A percentile compares a stretch with the other conserved stretches of the same genome.
phyloP scores from a whole-genome alignment of 441 rosid genomes.

The Croton setiger region DNA sequence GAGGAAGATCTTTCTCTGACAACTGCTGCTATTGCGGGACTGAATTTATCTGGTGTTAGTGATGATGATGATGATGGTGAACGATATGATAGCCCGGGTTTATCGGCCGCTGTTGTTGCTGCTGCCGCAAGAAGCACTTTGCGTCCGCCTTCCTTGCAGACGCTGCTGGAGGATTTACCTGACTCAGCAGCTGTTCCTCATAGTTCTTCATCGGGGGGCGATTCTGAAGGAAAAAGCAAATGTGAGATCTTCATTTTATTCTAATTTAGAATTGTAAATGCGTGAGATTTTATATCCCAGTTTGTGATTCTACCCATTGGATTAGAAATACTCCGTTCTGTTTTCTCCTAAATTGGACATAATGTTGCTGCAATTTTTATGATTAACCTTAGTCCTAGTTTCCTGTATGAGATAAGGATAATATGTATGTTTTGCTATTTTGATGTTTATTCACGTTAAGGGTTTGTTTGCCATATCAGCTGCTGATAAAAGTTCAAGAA shows the following conservation, averaged over 20 bases:
- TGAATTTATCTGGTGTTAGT: constrained; percentile 65
- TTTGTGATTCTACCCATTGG: not conserved
- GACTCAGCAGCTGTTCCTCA: constrained; percentile 60
- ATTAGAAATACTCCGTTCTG: not conserved
- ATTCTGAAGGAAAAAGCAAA: constrained; percentile 98
- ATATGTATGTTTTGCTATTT: no score
- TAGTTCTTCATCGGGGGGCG: constrained; percentile 83
- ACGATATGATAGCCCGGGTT: constrained; percentile 49
- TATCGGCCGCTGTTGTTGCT: constrained; percentile 84
- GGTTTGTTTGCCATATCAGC: constrained; percentile 47
- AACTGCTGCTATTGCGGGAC: constrained; percentile 68
- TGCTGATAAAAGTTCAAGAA: constrained; percentile 84
- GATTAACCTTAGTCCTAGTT: not conserved
- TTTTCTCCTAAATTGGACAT: no score
- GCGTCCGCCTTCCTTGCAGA: constrained; percentile 90
- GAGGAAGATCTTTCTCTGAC: constrained; percentile 86
- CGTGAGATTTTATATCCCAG: not conserved
- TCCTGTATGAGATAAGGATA: not conserved
- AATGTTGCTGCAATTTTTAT: constrained; percentile 3
- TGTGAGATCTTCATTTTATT: constrained; percentile 33
- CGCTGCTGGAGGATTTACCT: constrained; percentile 80
- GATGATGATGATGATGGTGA: constrained; percentile 61
- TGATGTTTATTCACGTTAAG: no score
- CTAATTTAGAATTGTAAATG: not conserved
- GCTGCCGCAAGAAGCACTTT: constrained; percentile 90